Percentiles rank a stretch among this genome's conserved stretches.
Conservation (phyloP, 2,329 filamentous ascomycete species). For the Orbilia javanica region DNA sequence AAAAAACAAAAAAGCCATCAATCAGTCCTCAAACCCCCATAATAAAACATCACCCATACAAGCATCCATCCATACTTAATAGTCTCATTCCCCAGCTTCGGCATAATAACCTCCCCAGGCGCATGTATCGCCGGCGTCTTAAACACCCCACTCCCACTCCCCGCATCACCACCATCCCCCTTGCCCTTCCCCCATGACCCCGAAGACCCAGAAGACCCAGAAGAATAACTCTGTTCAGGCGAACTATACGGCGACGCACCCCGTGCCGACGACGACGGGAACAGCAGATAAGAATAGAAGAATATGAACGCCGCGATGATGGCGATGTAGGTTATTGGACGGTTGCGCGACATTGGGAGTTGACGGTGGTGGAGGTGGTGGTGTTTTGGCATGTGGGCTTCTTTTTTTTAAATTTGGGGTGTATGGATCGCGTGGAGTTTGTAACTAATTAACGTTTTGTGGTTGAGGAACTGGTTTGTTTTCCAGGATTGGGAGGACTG, state of each 20-base stretch:
- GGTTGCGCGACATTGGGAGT: conserved; percentile 58
- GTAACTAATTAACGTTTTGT: too few species aligned
- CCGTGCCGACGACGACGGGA: conserved; percentile 68
- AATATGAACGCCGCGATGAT: conserved; percentile 60
- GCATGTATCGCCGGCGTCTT: conserved; percentile 68
- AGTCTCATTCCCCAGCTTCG: conserved; percentile 85
- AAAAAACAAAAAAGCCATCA: neutral
- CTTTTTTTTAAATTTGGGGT: neutral
- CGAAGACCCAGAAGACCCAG: conserved; percentile 61
- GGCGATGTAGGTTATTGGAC: conserved; percentile 57
- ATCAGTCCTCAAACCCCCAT: neutral
- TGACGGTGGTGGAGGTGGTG: too few species aligned
- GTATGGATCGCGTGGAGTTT: too few species aligned
- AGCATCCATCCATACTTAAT: conserved; percentile 71
- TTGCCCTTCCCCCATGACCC: conserved; percentile 53
- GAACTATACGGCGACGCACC: conserved; percentile 71
- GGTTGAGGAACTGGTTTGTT: too few species aligned
- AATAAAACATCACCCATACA: neutral
- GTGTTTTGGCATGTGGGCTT: too few species aligned
- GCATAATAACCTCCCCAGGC: conserved; percentile 77
- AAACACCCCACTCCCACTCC: conserved; percentile 66
- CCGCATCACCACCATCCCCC: conserved; percentile 63
- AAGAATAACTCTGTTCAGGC: conserved; percentile 67
- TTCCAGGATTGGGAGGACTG: too few species aligned
- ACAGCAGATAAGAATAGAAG: conserved; percentile 64